Evolutionary conservation across 225 moss, liverwort and hornwort species (phyloP).

Genomic region (Physcomitrium patens): DNA sequence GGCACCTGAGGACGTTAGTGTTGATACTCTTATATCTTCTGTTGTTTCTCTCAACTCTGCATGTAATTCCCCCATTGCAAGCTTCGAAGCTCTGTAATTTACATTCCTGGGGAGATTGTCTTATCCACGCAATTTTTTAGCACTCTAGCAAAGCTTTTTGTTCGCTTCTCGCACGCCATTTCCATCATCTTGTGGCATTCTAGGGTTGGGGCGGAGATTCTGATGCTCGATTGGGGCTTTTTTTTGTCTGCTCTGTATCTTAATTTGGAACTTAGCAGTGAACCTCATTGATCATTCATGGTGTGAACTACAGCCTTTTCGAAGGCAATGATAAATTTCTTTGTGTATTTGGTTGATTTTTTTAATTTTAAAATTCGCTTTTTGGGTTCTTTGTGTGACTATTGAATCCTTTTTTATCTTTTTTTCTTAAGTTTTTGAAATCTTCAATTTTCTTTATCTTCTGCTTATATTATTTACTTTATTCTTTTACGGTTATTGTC

Average conservation of each 20-base stretch:
- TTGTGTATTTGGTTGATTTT: neutral
- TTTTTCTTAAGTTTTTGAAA: too few relatives aligned
- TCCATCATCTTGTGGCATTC: conserved; percentile 81
- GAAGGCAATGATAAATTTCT: neutral
- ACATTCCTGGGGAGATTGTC: neutral
- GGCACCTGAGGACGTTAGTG: conserved; percentile 83
- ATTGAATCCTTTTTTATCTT: too few relatives aligned
- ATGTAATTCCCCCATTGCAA: neutral
- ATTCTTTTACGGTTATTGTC: conserved; percentile 89
- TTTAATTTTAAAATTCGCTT: too few relatives aligned
- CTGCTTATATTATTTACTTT: conserved; percentile 55
- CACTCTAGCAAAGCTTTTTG: neutral
- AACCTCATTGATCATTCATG: neutral
- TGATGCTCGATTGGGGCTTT: conserved; percentile 60
- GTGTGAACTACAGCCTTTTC: neutral
- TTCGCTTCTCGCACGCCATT: conserved; percentile 55
- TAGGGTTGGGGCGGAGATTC: conserved; percentile 64
- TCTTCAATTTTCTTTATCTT: too few relatives aligned
- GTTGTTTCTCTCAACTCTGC: neutral
- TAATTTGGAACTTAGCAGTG: neutral
- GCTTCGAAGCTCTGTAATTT: neutral
- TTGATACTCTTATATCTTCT: neutral
- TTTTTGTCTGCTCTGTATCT: neutral
- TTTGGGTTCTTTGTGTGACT: too few relatives aligned
- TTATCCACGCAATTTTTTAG: neutral